Percentiles rank a stretch among this genome's conserved stretches.
Conservation (phyloP, 495 filamentous ascomycete genomes). For the Hypoxylon subgilvum region DNA sequence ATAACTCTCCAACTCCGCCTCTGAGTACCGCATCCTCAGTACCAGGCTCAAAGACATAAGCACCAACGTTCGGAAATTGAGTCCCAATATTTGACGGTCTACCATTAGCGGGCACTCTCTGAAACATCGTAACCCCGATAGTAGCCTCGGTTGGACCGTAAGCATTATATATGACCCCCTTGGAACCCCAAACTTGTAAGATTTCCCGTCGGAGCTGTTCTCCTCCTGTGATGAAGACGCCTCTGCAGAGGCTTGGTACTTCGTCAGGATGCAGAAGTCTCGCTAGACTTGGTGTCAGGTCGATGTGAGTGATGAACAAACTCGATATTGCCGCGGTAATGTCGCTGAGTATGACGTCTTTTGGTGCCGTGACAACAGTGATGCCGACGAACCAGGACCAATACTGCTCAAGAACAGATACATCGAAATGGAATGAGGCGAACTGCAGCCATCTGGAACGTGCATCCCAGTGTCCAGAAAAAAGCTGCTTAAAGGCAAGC, state of each 20-base stretch:
- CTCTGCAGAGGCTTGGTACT: constrained; percentile 68
- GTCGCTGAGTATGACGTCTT: constrained; percentile 80
- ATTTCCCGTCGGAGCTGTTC: constrained; percentile 76
- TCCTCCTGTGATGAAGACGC: constrained; percentile 79
- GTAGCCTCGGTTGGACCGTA: constrained; percentile 89
- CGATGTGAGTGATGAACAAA: constrained; percentile 83
- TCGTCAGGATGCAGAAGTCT: constrained; percentile 66
- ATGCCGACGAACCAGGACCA: constrained; percentile 90
- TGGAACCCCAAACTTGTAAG: constrained; percentile 69
- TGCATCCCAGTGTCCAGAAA: constrained; percentile 68
- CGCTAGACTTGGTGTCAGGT: constrained; percentile 76
- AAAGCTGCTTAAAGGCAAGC: constrained; percentile 73
- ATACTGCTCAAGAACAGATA: constrained; percentile 85
- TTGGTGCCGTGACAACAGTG: constrained; percentile 74
- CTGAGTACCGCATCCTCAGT: constrained; percentile 72
- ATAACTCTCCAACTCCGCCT: constrained; percentile 86
- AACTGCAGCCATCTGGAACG: constrained; percentile 83
- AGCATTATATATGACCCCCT: constrained; percentile 73
- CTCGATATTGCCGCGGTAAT: constrained; percentile 69
- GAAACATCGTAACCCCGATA: constrained; percentile 83
- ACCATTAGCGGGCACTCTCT: constrained; percentile 70
- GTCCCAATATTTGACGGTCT: constrained; percentile 84
- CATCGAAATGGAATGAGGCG: constrained; percentile 87
- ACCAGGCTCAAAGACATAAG: constrained; percentile 75
- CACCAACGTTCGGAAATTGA: constrained; percentile 81